A percentile compares a stretch with the other conserved stretches of the same genome.
Conservation (phyloP, 202 grass and related monocot species). For the Schoenoplectus triqueter region DNA sequence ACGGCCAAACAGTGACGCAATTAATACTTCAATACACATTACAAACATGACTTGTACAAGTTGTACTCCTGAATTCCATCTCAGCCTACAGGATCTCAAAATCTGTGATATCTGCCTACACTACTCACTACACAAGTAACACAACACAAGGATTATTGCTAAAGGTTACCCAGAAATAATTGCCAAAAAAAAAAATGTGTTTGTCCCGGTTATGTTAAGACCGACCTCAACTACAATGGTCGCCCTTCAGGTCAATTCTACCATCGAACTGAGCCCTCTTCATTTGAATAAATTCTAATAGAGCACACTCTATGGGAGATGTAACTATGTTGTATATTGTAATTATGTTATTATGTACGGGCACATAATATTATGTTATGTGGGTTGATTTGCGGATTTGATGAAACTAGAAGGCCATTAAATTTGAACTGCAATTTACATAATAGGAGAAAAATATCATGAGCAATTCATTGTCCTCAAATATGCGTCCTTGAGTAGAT, state of each 20-base stretch:
- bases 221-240: slow-evolving; percentile 43
- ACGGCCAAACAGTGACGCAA: no score
- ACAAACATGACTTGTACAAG: no score
- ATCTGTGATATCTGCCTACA: no score
- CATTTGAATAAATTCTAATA: slow-evolving; percentile 37
- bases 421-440: no score
- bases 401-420: neutral
- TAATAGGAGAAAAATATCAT: no score
- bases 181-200: slow-evolving; percentile 29
- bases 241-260: slow-evolving; percentile 50
- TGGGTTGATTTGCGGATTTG: neutral
- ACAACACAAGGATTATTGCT: slow-evolving; percentile 43
- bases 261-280: slow-evolving; percentile 29
- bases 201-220: slow-evolving; percentile 34
- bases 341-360: neutral
- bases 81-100: no score
- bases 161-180: slow-evolving; percentile 22
- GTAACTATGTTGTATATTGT: neutral
- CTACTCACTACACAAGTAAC: no score
- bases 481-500: no score
- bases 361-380: neutral
- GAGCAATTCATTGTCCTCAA: no score
- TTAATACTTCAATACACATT: no score
- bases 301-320: neutral
- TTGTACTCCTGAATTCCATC: no score